A percentile compares a stretch with the other conserved stretches of the same genome.
phyloP scores from a whole-genome alignment of 2,329 filamentous ascomycete genomes.

The Fusarium sp. region DNA sequence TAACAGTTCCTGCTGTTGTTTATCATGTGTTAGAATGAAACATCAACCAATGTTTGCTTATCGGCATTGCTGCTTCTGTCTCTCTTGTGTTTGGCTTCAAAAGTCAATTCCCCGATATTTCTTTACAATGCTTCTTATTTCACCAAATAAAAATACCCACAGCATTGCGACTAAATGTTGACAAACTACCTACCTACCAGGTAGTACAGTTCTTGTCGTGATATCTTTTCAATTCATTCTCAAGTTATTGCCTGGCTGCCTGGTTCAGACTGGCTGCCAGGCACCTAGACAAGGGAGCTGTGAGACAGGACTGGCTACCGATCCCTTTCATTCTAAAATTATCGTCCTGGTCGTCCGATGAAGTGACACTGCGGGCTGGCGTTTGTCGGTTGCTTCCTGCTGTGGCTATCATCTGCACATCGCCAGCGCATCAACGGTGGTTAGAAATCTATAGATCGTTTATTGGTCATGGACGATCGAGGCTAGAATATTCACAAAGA shows the following conservation, averaged over 20 bases:
- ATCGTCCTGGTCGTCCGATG: slow-evolving; percentile 13
- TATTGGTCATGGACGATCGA: slow-evolving; percentile 9
- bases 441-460: slow-evolving; percentile 7
- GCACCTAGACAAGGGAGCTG: neutral
- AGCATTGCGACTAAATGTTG: neutral
- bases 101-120: neutral
- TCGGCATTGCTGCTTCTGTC: neutral
- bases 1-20: neutral
- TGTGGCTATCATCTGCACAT: slow-evolving; percentile 26
- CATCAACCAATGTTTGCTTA: neutral
- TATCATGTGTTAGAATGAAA: neutral
- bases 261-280: neutral
- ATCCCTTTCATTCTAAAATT: slow-evolving; percentile 6
- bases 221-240: neutral
- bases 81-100: neutral
- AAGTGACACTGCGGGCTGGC: slow-evolving; percentile 24
- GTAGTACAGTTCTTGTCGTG: too few relatives aligned
- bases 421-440: slow-evolving; percentile 35
- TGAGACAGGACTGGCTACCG: neutral
- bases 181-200: too few relatives aligned
- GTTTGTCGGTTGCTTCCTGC: slow-evolving; percentile 26
- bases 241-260: neutral
- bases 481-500: slow-evolving; percentile 9
- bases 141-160: neutral
- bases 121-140: neutral